A percentile compares a stretch with the other conserved stretches of the same genome.
Evolutionary conservation across 1,284 basidiomycete genomes (phyloP).

Genomic region (Tilletia walkeri): DNA sequence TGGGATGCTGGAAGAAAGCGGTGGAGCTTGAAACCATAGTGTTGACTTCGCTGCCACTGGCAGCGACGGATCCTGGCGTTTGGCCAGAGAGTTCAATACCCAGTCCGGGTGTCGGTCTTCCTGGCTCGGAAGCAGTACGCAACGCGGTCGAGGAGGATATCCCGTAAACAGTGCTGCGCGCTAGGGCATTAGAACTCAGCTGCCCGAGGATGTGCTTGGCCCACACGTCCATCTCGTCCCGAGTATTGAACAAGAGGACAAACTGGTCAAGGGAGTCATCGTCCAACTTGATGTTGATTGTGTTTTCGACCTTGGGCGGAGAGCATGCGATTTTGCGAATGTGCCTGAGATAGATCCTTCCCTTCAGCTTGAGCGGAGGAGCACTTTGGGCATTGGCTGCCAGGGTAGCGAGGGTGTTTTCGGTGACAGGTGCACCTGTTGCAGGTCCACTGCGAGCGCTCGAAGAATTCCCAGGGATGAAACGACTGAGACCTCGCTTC

Average conservation of each 20-base stretch:
- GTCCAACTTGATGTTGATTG: slow-evolving; percentile 89
- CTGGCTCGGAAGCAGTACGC: background rate
- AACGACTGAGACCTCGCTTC: slow-evolving; percentile 69
- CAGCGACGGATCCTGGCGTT: too few species aligned
- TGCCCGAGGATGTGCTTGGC: slow-evolving; percentile 5
- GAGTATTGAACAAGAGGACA: slow-evolving; percentile 77
- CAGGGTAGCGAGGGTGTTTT: background rate
- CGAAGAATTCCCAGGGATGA: slow-evolving; percentile 64
- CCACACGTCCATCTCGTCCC: slow-evolving; percentile 62
- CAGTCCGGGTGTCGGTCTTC: background rate
- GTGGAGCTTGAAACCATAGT: background rate
- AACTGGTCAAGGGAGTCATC: slow-evolving; percentile 88
- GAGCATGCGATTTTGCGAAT: slow-evolving; percentile 81
- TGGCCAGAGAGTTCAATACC: background rate
- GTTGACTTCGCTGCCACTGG: too few species aligned
- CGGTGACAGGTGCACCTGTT: slow-evolving; percentile 17
- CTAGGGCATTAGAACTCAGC: background rate
- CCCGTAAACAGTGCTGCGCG: slow-evolving; percentile 10
- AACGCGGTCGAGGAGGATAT: background rate
- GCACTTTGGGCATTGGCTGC: slow-evolving; percentile 56
- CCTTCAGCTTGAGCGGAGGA: slow-evolving; percentile 82
- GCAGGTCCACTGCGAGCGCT: slow-evolving; percentile 55
- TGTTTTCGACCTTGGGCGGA: slow-evolving; percentile 71
- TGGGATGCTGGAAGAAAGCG: too few species aligned
- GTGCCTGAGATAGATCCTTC: slow-evolving; percentile 88